Evolutionary conservation across 2,329 filamentous ascomycete species (phyloP), one percentile per base, ranked within the genome.

Genomic region (Trichoderma sp.): DNA sequence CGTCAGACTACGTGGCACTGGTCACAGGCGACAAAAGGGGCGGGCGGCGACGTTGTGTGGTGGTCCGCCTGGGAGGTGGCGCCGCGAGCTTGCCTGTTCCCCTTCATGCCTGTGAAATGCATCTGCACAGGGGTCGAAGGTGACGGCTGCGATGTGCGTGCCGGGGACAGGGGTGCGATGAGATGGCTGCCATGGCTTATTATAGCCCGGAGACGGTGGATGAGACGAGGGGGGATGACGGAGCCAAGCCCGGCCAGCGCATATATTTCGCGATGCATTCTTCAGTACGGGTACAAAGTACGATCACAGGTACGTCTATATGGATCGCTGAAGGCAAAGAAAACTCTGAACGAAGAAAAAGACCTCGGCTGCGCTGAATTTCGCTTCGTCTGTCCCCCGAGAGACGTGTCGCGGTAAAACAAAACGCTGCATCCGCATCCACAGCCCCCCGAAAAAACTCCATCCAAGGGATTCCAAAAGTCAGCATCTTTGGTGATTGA

Each of bases 1-100:
- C 65, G 75, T 68, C 31, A 53, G 71, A 35, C 75, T 76, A 76
- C 75, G 75, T 76, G 75, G 75, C 75, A 76, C 75, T 76, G 71
- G 60, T 76, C 75, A 74, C 71, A 66, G 66, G 74, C 75, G 64
- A 76, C 45, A 76, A 76, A 75, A 65, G 74, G 71, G 75, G 75
- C 71, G 71, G 75, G 75, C 66, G 71, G 65, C 71, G 65, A 59
- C 75, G 38, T 75, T 41, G 65, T 63, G 65, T 64, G 75, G 75
- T 63, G 68, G 68, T 69, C 53, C 41, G 71, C 12, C 64, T 75
- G 50, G 64, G 56, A 50, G 75, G 75, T 74, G 75, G 75, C 75
- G 75, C 63, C 75, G 75, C 75, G 69, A 74, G 67, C 53, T 63
- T 76, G 56, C 67, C 60, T 50, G 56, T 62, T 74, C 71, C 64